A percentile compares a stretch with the other conserved stretches of the same genome.
Conservation (phyloP, 352 stramenopile genomes). For the Phytophthora meadii region DNA sequence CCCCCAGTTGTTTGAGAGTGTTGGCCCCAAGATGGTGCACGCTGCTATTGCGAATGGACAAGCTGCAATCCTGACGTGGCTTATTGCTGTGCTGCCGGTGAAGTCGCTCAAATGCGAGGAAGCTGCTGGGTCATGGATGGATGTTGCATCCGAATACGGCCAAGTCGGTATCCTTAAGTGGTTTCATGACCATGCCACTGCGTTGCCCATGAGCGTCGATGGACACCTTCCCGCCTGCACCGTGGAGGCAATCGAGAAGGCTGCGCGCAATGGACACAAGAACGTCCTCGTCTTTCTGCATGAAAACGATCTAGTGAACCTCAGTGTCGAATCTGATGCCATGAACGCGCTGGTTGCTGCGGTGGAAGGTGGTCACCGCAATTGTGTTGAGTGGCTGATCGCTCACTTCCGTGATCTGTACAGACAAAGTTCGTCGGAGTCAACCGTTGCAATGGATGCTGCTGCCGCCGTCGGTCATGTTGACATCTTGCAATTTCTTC, state of each 20-base stretch:
- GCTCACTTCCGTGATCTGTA: slow-evolving; percentile 53
- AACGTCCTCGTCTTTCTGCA: slow-evolving; percentile 63
- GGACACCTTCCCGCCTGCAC: slow-evolving; percentile 57
- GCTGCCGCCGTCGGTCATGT: slow-evolving; percentile 59
- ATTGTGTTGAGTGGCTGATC: slow-evolving; percentile 69
- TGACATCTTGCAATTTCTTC: slow-evolving; percentile 65
- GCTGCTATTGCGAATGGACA: slow-evolving; percentile 68
- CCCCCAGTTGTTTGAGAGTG: slow-evolving; percentile 54
- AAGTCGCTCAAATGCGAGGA: slow-evolving; percentile 77
- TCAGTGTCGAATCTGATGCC: slow-evolving; percentile 50
- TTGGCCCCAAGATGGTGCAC: slow-evolving; percentile 69
- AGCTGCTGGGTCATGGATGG: slow-evolving; percentile 69
- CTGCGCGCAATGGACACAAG: slow-evolving; percentile 69
- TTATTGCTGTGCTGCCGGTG: slow-evolving; percentile 64
- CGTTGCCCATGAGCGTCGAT: slow-evolving; percentile 65
- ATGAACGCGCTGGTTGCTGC: slow-evolving; percentile 66
- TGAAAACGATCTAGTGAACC: slow-evolving; percentile 58
- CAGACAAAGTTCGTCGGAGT: slow-evolving; percentile 30
- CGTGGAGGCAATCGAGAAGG: slow-evolving; percentile 65
- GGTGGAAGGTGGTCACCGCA: slow-evolving; percentile 54
- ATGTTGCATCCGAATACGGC: slow-evolving; percentile 73
- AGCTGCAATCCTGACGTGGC: slow-evolving; percentile 61
- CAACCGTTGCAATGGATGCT: slow-evolving; percentile 57
- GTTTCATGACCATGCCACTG: slow-evolving; percentile 68
- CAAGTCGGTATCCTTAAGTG: slow-evolving; percentile 70